Conservation (phyloP, 2,329 filamentous ascomycete species). For the Aotearoamyces nothofagi region DNA sequence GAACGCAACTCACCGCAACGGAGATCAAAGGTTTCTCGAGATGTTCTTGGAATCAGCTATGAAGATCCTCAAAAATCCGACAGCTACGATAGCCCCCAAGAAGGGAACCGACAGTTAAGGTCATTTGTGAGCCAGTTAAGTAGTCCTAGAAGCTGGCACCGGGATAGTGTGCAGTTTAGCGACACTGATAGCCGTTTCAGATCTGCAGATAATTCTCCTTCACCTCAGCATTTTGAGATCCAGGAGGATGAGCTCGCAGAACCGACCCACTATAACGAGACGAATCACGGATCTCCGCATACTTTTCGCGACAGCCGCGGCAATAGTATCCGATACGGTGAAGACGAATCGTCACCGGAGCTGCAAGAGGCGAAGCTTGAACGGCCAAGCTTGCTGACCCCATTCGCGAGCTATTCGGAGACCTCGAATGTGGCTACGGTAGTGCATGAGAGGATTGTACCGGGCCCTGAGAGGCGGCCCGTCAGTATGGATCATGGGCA, state of each 20-base stretch:
- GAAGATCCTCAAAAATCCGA: slow-evolving; percentile 10
- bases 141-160: slow-evolving; percentile 5
- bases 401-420: not conserved
- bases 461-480: not conserved
- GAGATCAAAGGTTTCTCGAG: slow-evolving; percentile 5
- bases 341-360: not conserved
- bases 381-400: not conserved
- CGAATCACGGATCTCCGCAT: not conserved
- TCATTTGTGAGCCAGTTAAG: slow-evolving; percentile 10
- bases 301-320: not conserved
- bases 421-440: not conserved
- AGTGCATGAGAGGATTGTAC: not conserved
- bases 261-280: slow-evolving; percentile 2
- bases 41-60: slow-evolving; percentile 13
- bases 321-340: not conserved
- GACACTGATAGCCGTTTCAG: slow-evolving; percentile 14
- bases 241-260: not conserved
- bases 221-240: slow-evolving; percentile 4
- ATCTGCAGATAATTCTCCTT: slow-evolving; percentile 8
- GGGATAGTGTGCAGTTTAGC: slow-evolving; percentile 7
- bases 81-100: too few relatives aligned
- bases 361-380: not conserved
- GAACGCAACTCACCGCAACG: not conserved
- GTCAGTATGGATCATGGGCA: not conserved
- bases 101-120: slow-evolving; percentile 15